Evolutionary conservation across 2,329 filamentous ascomycete genomes (phyloP), one percentile per base, ranked within the genome.

Genomic region (Amauroascus niger): DNA sequence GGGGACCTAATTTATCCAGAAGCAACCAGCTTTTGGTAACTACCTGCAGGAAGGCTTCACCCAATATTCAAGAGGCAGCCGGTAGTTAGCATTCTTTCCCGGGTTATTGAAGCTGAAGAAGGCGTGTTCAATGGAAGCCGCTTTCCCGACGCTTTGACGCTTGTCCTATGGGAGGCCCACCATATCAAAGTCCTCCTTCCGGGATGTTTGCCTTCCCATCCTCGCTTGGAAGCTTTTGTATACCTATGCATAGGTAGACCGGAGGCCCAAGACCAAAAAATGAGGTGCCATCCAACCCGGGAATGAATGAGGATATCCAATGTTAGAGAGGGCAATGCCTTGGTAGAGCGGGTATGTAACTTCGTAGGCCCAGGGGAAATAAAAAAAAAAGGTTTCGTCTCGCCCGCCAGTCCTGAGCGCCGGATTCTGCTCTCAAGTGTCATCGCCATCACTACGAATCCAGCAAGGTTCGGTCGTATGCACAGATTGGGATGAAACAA

Each of bases 401-500:
- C n/a, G n/a, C n/a, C n/a, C n/a, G n/a, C n/a, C n/a, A n/a, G n/a
- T n/a, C n/a, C n/a, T 39, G 14, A 3, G 35, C 39, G 13, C 11
- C 13, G 7, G 2, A 13, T 41, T n/a, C 39, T 39, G 16, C 18
- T 20, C 6, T 8, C 13, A 5, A 39, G 14, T 5, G 14, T 39
- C n/a, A n/a, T 39, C 35, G 32, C 5, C n/a, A 9, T n/a, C 5
- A 14, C 35, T n/a, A 18, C n/a, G 8, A 16, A 7, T 22, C 39
- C 16, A 30, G 39, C 39, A 41, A 41, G 39, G 39, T 41, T 41
- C 4, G 2, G 7, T 41, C 39, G 39, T 41, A 41, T 41, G 39
- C 44, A 30, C 32, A 49, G 5, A 49, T 26, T n/a, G 30, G 24
- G 13, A 33, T 49, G 46, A 49, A 49, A 49, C 46, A 49, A 39